Evolutionary conservation across 257 asterid genomes (phyloP).

Genomic region (Anisodus tanguticus): DNA sequence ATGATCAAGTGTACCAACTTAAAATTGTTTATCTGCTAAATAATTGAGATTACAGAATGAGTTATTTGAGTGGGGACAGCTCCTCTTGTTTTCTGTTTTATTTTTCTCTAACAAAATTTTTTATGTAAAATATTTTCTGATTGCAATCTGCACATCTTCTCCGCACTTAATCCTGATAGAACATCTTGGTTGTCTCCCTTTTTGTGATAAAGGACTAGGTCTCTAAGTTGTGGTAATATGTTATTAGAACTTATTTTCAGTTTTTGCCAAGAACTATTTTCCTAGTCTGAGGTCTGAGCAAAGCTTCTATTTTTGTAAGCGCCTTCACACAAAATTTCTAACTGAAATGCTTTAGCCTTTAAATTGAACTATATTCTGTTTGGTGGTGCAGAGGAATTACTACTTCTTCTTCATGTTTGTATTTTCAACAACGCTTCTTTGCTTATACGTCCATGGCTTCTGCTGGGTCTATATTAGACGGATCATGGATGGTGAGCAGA

Average conservation of each 20-base stretch:
- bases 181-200: slow-evolving; percentile 12
- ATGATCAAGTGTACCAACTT: background rate
- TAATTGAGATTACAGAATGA: background rate
- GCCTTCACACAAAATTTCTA: background rate
- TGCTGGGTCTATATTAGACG: slow-evolving; percentile 82
- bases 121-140: background rate
- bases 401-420: slow-evolving; percentile 92
- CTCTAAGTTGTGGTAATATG: background rate
- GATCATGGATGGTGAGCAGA: slow-evolving; percentile 76
- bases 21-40: slow-evolving; percentile 24
- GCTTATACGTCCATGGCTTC: slow-evolving; percentile 82
- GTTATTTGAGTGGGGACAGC: background rate
- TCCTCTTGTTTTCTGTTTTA: slow-evolving; percentile 6
- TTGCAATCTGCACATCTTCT: background rate
- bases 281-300: background rate
- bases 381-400: slow-evolving; percentile 84
- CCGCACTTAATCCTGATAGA: slow-evolving; percentile 12
- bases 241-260: background rate
- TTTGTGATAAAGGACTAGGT: slow-evolving; percentile 7
- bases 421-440: slow-evolving; percentile 86
- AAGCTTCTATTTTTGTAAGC: background rate
- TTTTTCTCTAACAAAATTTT: background rate
- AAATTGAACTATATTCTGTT: slow-evolving; percentile 30
- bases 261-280: background rate
- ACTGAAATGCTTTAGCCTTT: background rate